Base-by-base conservation (phyloP, 257 asterid species). In the Eustoma russellianum region DNA sequence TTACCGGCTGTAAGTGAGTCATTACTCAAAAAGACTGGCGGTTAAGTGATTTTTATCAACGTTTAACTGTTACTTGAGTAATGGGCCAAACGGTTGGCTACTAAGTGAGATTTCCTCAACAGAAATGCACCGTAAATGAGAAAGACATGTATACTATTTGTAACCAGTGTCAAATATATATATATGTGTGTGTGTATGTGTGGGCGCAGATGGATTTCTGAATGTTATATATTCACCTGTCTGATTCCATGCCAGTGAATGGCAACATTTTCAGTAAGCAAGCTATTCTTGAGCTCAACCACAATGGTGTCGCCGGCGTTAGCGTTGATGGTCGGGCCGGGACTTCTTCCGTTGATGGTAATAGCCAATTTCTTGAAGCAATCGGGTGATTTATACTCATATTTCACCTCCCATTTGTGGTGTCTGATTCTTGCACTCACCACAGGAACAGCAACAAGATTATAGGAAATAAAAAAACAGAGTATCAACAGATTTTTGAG, bases 241-340 rank as follows among this genome's bases (percentile, higher is more conserved):
- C 95, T 69, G 48, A 87, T 91, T 17, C 98, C 98, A 68, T 91
- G 98, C 98, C 98, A 91, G 41, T 91, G 98, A 48, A 91, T 75
- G 1, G 94, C 98, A 1, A 76, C 82, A 50, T 87, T 84, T 60
- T 91, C 98, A 1, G 94, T 84, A 16, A 77, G 24, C 78, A 91
- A 63, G 41, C 79, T 67, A 63, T 87, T 87, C 38, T 64, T 80
- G 40, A 91, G 80, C 76, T 87, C 85, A 5, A 91, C 96, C 3
- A 91, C 70, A 41, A 87, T 49, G 12, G 98, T 82, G 60, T 91
- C 98, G 6, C 98, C 98, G 46, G 53, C 83, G 16, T 61, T 66
- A 0, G 98, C 96, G 3, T 68, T n/a, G 68, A 91, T 84, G 34
- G 79, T 91, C 0, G 98, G 98, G 3, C 95, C 98, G 0, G 98